Base-by-base conservation (phyloP, 176 grass and related monocot genomes). In the Carex littledalei region DNA sequence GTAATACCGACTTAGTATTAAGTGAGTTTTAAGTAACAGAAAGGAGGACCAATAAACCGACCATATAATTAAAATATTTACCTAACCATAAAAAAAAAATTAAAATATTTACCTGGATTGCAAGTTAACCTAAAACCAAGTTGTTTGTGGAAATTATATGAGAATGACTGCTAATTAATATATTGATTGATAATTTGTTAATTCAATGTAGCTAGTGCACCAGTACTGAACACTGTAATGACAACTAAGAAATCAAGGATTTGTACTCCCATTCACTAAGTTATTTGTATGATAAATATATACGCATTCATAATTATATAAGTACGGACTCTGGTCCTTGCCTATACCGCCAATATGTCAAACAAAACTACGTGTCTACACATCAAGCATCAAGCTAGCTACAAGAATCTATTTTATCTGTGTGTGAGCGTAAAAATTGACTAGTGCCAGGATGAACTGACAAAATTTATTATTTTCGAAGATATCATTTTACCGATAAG, bases 21-120 rank as follows among this genome's bases (percentile, higher is more conserved):
- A 84, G 39, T n/a, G 84, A 43, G 41, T 62, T 63, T 56, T n/a
- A 56, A 87, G 45, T 17, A 15, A 59, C 63, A 47, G 49, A 57
- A 70, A 69, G 13, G 20, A 45, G 29, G 21, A 26, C 83, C 79
- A 86, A 64, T 86, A 67, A 72, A 85, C 86, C 18, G 16, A 81
- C 63, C 37, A 20, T 18, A 73, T 0, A 82, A 78, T 50, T 90
- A 65, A 70, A 17, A 43, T n/a, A 70, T 70, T 70, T 81, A 86
- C 50, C 87, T 87, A 26, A 26, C 26, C 26, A 26, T 26, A 26
- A 26, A 1, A 26, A n/a, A 26, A 26, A 26, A 82, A 78, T 50
- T 90, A 65, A 70, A 17, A 43, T n/a, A 70, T 70, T 70, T 81
- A 86, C 50, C 87, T 87, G 84, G 88, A 92, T 91, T 94, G 87